These are phyloP conservation scores for Catunica adiposa DNA, from an alignment of 2,329 filamentous ascomycete genomes.

Conservation along the genomic window DNA sequence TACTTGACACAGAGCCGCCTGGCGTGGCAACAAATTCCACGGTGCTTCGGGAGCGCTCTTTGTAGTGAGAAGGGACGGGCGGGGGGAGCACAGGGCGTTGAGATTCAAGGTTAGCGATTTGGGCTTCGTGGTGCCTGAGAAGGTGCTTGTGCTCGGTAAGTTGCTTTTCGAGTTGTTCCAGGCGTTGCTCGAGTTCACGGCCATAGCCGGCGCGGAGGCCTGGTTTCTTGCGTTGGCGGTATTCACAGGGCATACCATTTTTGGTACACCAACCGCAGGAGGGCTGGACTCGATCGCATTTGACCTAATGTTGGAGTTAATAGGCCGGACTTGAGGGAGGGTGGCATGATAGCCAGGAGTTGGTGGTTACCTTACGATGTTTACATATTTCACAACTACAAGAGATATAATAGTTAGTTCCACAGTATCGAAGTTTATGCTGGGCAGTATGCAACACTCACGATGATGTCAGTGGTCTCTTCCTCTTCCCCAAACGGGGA, in stretches of 20 bases:
- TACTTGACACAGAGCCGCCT: neutral
- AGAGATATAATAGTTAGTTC: neutral
- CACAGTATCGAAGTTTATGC: neutral
- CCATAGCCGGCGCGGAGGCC: slow-evolving; percentile 52
- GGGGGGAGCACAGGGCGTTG: too few relatives aligned
- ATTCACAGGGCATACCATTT: slow-evolving; percentile 47
- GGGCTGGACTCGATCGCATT: slow-evolving; percentile 61
- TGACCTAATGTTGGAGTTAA: slow-evolving; percentile 33
- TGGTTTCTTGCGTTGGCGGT: slow-evolving; percentile 53
- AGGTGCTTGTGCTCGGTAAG: slow-evolving; percentile 50
- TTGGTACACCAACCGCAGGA: slow-evolving; percentile 52
- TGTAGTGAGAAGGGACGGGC: neutral
- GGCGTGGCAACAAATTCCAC: neutral
- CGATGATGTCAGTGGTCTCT: slow-evolving; percentile 45
- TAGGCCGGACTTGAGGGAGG: neutral
- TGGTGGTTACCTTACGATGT: slow-evolving; percentile 49
- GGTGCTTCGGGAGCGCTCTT: neutral
- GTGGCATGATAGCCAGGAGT: neutral
- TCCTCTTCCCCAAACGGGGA: slow-evolving; percentile 36
- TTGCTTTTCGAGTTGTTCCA: slow-evolving; percentile 53
- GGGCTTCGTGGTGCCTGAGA: slow-evolving; percentile 37
- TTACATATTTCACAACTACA: slow-evolving; percentile 61
- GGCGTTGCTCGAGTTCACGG: slow-evolving; percentile 53
- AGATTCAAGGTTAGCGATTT: neutral
- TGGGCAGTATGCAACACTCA: slow-evolving; percentile 23